Base-by-base conservation (phyloP, 163 green algal genomes). In the Scenedesmus sp. region DNA sequence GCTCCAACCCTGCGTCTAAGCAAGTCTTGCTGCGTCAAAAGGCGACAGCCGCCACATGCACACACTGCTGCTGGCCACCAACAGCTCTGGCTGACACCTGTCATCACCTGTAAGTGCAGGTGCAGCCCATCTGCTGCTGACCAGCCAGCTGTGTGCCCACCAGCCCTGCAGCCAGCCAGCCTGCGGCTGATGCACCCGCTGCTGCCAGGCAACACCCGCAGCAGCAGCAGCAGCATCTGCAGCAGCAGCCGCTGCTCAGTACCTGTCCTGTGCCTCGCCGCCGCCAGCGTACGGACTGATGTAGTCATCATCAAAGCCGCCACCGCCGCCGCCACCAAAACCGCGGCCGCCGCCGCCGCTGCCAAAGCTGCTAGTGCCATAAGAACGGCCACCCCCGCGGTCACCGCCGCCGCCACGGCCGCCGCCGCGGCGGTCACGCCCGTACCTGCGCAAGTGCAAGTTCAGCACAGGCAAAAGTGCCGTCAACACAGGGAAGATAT, bases 261-360 rank as follows among this genome's bases (percentile, higher is more conserved):
- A 92, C 26, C 88, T 81, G 66, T 92, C 88, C 88, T 92, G 88
- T 26, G 54, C 16, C 18, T 20, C 34, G 60, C n/a, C 54, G 20
- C 60, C 88, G 26, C 34, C 64, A 9, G 52, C 74, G 13, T 89
- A 88, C 4, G 74, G 74, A 34, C 87, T 91, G 74, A 81, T 62
- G 56, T 86, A 88, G 4, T 88, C 77, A 60, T 88, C 59, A 4
- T 81, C 79, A 92, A 34, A 89, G 60, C 84, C 84, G 20, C 60
- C 84, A 56, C 26, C 59, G 15, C 52, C 76, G 57, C 67, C 18
- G 18, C 88, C 88, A 16, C 88, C 66, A 81, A 88, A 88, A 10
- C 55, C 86, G 26, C 34, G 55, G 26, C 9, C n/a, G 84, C 8
- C 7, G 52, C 86, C 52, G 85, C 85, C 86, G 52, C 60, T 67